Evolutionary conservation across 148 eudicot genomes (phyloP).

Genomic region (Diospyros kaki): DNA sequence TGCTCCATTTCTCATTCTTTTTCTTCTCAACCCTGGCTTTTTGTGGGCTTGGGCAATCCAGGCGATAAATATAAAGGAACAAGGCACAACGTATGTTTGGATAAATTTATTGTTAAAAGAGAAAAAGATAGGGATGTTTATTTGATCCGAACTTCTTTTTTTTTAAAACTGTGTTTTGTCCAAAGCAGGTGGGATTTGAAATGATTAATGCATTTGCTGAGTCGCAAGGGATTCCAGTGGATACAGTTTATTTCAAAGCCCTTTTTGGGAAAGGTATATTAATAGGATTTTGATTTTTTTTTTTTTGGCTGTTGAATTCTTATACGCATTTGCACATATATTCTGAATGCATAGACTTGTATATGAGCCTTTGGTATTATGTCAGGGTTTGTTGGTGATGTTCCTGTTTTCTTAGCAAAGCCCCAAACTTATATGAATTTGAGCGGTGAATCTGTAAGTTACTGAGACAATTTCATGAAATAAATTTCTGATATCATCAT

Average conservation of each 20-base stretch:
- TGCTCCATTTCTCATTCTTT: constrained; percentile 25
- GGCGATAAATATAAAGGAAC: constrained; percentile 77
- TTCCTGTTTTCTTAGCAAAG: constrained; percentile 79
- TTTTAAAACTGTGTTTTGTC: not conserved
- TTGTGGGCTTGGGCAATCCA: constrained; percentile 89
- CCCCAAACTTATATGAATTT: constrained; percentile 89
- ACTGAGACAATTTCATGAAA: not conserved
- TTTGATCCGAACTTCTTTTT: constrained; percentile 10
- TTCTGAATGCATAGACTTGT: not conserved
- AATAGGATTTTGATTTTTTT: not conserved
- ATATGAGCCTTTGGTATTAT: not conserved
- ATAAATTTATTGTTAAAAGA: not conserved
- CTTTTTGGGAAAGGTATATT: constrained; percentile 71
- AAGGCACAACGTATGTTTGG: constrained; percentile 61
- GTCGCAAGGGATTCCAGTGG: constrained; percentile 56
- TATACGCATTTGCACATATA: not conserved
- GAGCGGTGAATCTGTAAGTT: constrained; percentile 85
- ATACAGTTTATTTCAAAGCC: constrained; percentile 71
- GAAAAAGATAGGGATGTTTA: too few species aligned
- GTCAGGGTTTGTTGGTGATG: constrained; percentile 57
- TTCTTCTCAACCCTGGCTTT: constrained; percentile 67
- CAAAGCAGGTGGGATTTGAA: constrained; percentile 59
- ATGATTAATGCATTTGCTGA: constrained; percentile 76
- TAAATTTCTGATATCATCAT: not conserved
- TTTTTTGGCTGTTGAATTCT: not conserved